Evolutionary conservation across 345 rosid genomes (phyloP), one percentile per base, ranked within the genome.

Genomic region (Linum usitatissimum): DNA sequence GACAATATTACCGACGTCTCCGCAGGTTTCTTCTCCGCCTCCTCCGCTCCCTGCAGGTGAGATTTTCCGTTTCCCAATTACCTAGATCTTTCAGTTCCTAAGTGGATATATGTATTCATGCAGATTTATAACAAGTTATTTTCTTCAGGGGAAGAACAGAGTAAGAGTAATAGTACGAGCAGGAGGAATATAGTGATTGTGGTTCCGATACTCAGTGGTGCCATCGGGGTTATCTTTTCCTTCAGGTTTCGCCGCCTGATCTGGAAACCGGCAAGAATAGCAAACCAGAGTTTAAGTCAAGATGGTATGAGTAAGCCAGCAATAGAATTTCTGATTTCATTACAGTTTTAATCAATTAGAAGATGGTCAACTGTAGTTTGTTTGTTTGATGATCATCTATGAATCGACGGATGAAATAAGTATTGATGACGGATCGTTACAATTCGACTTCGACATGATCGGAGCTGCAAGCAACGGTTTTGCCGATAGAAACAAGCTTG

Each of bases 401-500:
- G 9, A 6, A 63, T 15, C 13, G 59, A 57, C 66, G 63, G 76
- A 51, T 57, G 74, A 66, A 48, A 56, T 76, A 9, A 66, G 28
- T 23, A 66, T 18, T 53, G 40, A 58, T 55, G 71, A 72, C 9
- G 55, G 71, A 21, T 23, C 28, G 28, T 59, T 69, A 56, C 76
- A 76, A 62, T 72, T 62, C 60, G 67, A 69, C 0, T 73, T 76
- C 21, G 69, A 48, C 8, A 59, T 69, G 48, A 55, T 76, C 28
- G 30, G 60, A 63, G 62, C 30, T 21, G 79, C 79, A 28, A 72
- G 74, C 6, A 30, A 66, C 56, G 69, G 59, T 17, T 72, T 76
- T 15, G 62, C 74, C 9, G 63, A 60, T 7, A 17, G 19, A 15
- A 72, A 66, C 31, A 76, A 66, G 67, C 63, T 72, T 1, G 79